phyloP scores from a whole-genome alignment of 257 asterid genomes.

The Solanum lignicaule region DNA sequence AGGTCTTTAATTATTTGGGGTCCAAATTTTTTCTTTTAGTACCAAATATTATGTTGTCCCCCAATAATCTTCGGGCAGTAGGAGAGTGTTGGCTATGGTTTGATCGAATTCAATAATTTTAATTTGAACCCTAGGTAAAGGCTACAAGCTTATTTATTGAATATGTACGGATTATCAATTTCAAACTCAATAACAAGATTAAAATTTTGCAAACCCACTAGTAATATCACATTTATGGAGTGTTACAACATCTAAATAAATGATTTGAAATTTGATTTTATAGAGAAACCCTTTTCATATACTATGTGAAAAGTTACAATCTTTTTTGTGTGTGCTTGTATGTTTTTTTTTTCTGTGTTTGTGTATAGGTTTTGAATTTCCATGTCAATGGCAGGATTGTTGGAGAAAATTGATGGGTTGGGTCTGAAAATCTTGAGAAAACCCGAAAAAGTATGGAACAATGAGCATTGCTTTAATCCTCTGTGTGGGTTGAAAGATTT shows the following conservation, averaged over 20 bases:
- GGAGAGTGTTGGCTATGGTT: background rate
- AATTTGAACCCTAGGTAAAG: accelerated
- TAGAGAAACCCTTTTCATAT: background rate
- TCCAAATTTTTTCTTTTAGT: conserved; percentile 1
- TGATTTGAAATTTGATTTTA: background rate
- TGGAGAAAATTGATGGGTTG: conserved; percentile 32
- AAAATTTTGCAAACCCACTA: background rate
- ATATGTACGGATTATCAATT: background rate
- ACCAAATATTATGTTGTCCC: background rate
- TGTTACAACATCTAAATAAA: background rate
- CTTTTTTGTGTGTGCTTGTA: background rate
- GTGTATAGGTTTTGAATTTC: conserved; percentile 29
- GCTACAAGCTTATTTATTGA: background rate
- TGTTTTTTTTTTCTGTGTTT: background rate
- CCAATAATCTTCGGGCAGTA: background rate
- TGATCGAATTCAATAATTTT: background rate
- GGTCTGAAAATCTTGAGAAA: conserved; percentile 13
- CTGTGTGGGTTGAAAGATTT: background rate
- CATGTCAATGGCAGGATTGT: conserved; percentile 51
- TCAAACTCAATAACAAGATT: background rate
- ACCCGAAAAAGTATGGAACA: background rate
- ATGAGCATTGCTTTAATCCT: background rate
- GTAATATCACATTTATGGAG: background rate
- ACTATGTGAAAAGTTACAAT: background rate
- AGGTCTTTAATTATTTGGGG: conserved; percentile 34